phyloP scores from a whole-genome alignment of 371 early-diverging fungal genomes.

The Capillidium rhysosporum region DNA sequence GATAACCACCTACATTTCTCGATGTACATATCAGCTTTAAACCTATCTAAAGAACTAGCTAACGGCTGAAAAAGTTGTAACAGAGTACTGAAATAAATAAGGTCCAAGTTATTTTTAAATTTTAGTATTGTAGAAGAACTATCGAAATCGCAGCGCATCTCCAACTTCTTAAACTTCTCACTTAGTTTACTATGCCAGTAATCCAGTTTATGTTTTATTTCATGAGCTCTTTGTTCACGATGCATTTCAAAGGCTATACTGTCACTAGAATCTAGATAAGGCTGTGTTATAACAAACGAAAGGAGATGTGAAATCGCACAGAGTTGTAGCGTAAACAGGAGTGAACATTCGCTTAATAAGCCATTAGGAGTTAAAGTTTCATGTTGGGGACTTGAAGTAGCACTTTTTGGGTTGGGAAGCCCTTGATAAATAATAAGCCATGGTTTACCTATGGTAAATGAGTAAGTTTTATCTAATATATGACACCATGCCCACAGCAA shows the following conservation, averaged over 20 bases:
- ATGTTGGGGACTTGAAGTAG: not conserved
- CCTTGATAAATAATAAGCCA: not conserved
- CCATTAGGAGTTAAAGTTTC: not conserved
- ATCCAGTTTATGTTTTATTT: not conserved
- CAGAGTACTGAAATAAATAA: not conserved
- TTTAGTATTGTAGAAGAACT: not conserved
- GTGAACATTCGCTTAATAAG: not conserved
- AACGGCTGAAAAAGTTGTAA: constrained; percentile 1
- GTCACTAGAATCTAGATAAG: not conserved
- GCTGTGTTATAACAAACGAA: not conserved
- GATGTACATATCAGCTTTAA: not conserved
- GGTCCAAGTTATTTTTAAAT: not conserved
- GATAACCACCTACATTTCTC: not conserved
- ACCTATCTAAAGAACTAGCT: not conserved
- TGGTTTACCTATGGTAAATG: not conserved
- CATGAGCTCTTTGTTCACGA: not conserved
- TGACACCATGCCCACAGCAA: not conserved
- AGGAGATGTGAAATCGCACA: not conserved
- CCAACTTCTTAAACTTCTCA: no score
- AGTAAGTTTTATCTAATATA: constrained; percentile 1
- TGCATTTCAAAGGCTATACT: not conserved
- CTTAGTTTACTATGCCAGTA: not conserved
- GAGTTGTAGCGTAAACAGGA: not conserved
- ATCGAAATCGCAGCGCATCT: no score
- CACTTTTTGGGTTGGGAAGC: not conserved